Base-by-base conservation (phyloP, 169 alveolate species). In the Plasmodium sp. region DNA sequence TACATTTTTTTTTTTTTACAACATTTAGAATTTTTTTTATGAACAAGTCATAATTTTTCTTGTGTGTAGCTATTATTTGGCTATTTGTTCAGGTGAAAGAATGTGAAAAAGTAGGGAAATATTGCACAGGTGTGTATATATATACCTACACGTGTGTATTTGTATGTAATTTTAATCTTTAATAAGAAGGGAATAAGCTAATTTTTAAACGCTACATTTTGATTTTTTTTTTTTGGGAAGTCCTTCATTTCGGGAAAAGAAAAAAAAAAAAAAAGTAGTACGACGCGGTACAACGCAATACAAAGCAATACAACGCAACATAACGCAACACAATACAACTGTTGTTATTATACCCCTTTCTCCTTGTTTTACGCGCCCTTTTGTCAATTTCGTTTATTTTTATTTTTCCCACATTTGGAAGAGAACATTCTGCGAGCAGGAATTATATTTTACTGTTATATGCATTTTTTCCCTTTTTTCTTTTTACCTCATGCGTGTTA, bases 21-120 rank as follows among this genome's bases (percentile, higher is more conserved):
- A 83, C 82, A 83, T 16, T 83, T 56, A 83, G 80, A 83, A 58
- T 83, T 83, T 84, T 84, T 84, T 73, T 73, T 72, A 36, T 84
- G 83, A 84, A 84, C 84, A 22, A 31, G 45, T 84, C 51, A 84
- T 84, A 84, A 73, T 84, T 84, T 84, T 84, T 9, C 39, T 39
- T 54, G 51, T 73, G 83, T 84, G 93, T 84, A 81, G 48, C 33
- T 84, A 83, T 83, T 84, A 58, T 84, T 84, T 48, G 79, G 93
- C 93, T 84, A 73, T 84, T 84, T 84, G 56, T 43, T 72, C 36
- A 72, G 16, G 41, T 41, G n/a, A 43, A 73, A 31, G n/a, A 36
- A 9, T 45, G 39, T 41, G 6, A 43, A 45, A 27, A 43, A 39
- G 58, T 48, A 12, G 18, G 58, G 58, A 48, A 71, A 82, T 43